Evolutionary conservation across 2,329 filamentous ascomycete species (phyloP), one percentile per base, ranked within the genome.

Genomic region (Magnaporthiopsis rhizophila): DNA sequence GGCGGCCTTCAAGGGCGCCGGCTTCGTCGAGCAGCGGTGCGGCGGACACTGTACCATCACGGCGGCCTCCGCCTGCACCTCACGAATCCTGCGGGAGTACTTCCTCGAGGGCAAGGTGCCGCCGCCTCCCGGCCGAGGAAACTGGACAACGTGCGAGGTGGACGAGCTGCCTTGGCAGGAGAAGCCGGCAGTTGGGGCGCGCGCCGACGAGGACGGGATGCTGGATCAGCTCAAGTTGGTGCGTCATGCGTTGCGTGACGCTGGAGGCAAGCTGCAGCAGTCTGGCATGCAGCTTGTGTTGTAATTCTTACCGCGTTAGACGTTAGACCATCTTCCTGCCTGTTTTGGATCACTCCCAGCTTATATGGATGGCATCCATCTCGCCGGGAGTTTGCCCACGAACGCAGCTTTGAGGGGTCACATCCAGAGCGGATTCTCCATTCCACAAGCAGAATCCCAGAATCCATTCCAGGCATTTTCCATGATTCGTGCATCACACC

Each of bases 41-140:
- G 67, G 69, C 60, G 77, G 77, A 1, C 77, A 79, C 64, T 76
- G 74, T 66, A 72, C 74, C 3, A 24, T 75, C 1, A 65, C 76
- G 1, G 71, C 73, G 24, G 63, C 69, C 15, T 78, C 76, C 9
- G 63, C 69, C 28, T 79, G 77, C 69, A 77, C 74, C 5, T 69
- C 74, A 50, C 65, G 56, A 21, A 73, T 72, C 56, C 65, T 79
- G 5, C 69, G 71, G 7, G 73, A 72, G 18, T 79, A 78, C 64
- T 61, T 79, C 12, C 66, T 74, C 59, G 65, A 73, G 3, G 77
- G 76, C 2, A 65, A 73, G 61, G 68, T 78, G 9, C 76, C 76
- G 3, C 70, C 73, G 45, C 65, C 67, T 7, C 69, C 70, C 3
- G 34, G 34, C 34, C 2, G 18, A 3, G 36, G 45, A 8, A n/a